phyloP scores from a whole-genome alignment of 2,329 filamentous ascomycete genomes.

The Aureobasidium leucospermi region DNA sequence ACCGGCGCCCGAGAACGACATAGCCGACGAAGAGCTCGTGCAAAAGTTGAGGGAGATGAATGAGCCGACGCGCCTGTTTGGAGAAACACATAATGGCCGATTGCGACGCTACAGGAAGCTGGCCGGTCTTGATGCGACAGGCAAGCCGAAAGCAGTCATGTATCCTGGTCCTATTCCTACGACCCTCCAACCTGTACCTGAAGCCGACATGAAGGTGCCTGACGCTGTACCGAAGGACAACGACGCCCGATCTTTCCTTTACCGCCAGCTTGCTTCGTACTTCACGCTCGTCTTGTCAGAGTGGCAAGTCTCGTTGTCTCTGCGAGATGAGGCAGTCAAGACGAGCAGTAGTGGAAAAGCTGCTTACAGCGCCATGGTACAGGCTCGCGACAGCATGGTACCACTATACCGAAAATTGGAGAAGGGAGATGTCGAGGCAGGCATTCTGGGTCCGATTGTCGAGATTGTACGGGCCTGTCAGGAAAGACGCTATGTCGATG shows the following conservation, averaged over 20 bases:
- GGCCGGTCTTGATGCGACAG: conserved; percentile 19
- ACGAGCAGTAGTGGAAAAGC: conserved; percentile 72
- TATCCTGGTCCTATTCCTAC: conserved; percentile 80
- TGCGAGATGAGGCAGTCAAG: conserved; percentile 50
- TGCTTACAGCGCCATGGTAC: conserved; percentile 77
- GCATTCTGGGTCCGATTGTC: conserved; percentile 71
- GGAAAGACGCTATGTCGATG: conserved; percentile 85
- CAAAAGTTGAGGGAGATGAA: conserved; percentile 61
- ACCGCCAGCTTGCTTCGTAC: conserved; percentile 84
- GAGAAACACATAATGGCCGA: conserved; percentile 64
- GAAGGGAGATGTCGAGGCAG: conserved; percentile 68
- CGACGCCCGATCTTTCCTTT: conserved; percentile 63
- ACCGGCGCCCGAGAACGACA: conserved; percentile 39
- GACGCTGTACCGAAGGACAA: conserved; percentile 54
- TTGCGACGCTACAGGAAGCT: conserved; percentile 65
- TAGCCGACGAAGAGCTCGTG: conserved; percentile 64
- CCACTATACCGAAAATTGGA: conserved; percentile 89
- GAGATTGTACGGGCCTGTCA: conserved; percentile 91
- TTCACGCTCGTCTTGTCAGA: conserved; percentile 92
- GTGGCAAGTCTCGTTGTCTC: conserved; percentile 71
- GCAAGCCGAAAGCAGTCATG: conserved; percentile 32
- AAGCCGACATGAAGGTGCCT: conserved; percentile 81
- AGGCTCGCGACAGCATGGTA: conserved; percentile 78
- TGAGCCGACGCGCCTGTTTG: conserved; percentile 72
- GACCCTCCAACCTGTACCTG: conserved; percentile 68